Conservation (phyloP, 352 stramenopile species). For the Phytopythium helicoides region DNA sequence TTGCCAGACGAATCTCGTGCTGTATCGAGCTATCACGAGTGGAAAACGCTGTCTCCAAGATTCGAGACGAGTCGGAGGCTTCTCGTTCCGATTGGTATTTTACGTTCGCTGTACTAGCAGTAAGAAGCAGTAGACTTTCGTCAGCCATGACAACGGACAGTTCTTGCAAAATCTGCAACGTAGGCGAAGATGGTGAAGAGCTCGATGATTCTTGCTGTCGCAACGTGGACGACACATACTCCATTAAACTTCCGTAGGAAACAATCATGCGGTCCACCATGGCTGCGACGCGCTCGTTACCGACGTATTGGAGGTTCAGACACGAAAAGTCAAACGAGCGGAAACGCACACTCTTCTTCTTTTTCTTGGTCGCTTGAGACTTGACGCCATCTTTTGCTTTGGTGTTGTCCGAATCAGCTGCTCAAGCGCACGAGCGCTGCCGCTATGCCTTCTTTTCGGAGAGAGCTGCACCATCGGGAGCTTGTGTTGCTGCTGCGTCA, state of each 20-base stretch:
- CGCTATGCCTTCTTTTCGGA: slow-evolving; percentile 9
- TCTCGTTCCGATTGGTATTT: background rate
- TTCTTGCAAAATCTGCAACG: slow-evolving; percentile 12
- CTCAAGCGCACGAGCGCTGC: slow-evolving; percentile 3
- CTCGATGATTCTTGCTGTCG: background rate
- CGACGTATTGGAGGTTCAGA: slow-evolving; percentile 53
- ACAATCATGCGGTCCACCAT: slow-evolving; percentile 46
- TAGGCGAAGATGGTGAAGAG: background rate
- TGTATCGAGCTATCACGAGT: slow-evolving; percentile 29
- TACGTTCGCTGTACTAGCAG: background rate
- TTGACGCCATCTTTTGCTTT: background rate
- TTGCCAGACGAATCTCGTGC: slow-evolving; percentile 37
- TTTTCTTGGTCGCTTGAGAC: slow-evolving; percentile 2
- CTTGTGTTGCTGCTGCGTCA: slow-evolving; percentile 25
- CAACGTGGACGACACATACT: slow-evolving; percentile 22
- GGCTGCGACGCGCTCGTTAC: slow-evolving; percentile 31
- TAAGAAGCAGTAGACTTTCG: slow-evolving; percentile 5
- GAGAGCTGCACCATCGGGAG: slow-evolving; percentile 13
- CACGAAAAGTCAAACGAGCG: slow-evolving; percentile 67
- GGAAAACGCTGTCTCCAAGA: slow-evolving; percentile 27
- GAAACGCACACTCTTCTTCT: slow-evolving; percentile 55
- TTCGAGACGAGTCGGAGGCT: slow-evolving; percentile 3
- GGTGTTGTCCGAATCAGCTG: slow-evolving; percentile 15
- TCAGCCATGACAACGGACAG: slow-evolving; percentile 19
- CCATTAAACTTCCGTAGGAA: slow-evolving; percentile 41